Conservation (phyloP, 805 yeast species). For the Suhomyces sp. region DNA sequence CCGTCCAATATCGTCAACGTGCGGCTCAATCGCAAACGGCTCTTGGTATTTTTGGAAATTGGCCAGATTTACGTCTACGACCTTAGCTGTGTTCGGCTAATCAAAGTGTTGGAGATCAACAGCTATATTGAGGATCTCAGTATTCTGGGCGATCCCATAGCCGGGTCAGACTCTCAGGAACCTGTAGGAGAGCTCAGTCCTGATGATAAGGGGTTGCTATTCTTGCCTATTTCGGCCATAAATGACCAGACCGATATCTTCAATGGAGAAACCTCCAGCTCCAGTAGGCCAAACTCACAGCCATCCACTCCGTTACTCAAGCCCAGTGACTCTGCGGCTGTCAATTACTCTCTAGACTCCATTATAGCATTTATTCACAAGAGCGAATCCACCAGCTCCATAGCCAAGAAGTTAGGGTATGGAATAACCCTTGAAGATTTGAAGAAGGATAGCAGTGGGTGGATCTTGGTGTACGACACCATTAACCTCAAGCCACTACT, state of each 20-base stretch:
- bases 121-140: constrained; percentile 1
- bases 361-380: constrained; percentile 27
- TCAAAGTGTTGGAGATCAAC: constrained; percentile 41
- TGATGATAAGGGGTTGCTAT: constrained; percentile 33
- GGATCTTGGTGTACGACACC: constrained; percentile 41
- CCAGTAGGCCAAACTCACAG: constrained; percentile 8
- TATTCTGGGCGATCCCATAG: not conserved
- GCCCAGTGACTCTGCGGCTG: constrained; percentile 19
- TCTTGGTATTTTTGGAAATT: constrained; percentile 66
- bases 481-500: constrained; percentile 28
- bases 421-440: constrained; percentile 25
- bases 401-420: constrained; percentile 4
- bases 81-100: constrained; percentile 79
- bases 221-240: constrained; percentile 30
- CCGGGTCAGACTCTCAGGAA: not conserved
- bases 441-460: constrained; percentile 29
- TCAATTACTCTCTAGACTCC: constrained; percentile 13
- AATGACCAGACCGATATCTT: constrained; percentile 32
- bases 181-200: constrained; percentile 37
- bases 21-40: constrained; percentile 75
- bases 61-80: constrained; percentile 89
- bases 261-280: constrained; percentile 12
- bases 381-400: constrained; percentile 7
- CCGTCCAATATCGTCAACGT: constrained; percentile 72
- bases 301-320: constrained; percentile 10